A percentile compares a stretch with the other conserved stretches of the same genome.
Evolutionary conservation across 2,329 filamentous ascomycete species (phyloP).

Genomic region (Chaetothyriales sp.): DNA sequence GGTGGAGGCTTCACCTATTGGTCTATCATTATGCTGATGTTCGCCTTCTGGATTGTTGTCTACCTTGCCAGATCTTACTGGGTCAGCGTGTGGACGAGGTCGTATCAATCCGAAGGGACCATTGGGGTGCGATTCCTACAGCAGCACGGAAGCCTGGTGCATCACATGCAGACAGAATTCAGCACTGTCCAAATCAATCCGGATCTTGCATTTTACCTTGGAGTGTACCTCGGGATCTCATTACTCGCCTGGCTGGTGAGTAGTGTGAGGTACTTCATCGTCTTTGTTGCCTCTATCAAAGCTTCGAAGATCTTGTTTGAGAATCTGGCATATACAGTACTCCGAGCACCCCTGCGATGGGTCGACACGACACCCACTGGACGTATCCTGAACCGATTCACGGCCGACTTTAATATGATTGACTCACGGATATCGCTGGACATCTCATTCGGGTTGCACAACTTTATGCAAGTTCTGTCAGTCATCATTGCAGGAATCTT

Average conservation of each 20-base stretch:
- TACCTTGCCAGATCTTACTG: constrained; percentile 29
- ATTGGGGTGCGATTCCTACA: constrained; percentile 3
- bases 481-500: constrained; percentile 54
- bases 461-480: constrained; percentile 49
- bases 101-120: constrained; percentile 19
- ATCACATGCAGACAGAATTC: constrained; percentile 9
- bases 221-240: constrained; percentile 52
- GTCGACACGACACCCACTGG: constrained; percentile 68
- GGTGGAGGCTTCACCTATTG: constrained; percentile 43
- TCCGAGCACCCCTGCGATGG: constrained; percentile 64
- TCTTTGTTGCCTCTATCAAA: constrained; percentile 51
- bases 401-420: constrained; percentile 60
- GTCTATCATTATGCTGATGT: constrained; percentile 12
- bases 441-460: constrained; percentile 46
- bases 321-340: constrained; percentile 50
- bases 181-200: constrained; percentile 14
- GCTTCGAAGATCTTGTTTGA: constrained; percentile 58
- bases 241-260: constrained; percentile 41
- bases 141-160: constrained; percentile 9
- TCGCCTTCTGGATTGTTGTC: constrained; percentile 13
- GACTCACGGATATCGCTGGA: constrained; percentile 55
- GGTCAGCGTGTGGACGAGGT: constrained; percentile 34
- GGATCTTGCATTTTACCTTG: constrained; percentile 50
- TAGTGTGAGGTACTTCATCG: constrained; percentile 48
- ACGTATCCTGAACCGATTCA: constrained; percentile 64